phyloP scores from a whole-genome alignment of 2,329 filamentous ascomycete genomes.

The Xylariomycetidae sp. region DNA sequence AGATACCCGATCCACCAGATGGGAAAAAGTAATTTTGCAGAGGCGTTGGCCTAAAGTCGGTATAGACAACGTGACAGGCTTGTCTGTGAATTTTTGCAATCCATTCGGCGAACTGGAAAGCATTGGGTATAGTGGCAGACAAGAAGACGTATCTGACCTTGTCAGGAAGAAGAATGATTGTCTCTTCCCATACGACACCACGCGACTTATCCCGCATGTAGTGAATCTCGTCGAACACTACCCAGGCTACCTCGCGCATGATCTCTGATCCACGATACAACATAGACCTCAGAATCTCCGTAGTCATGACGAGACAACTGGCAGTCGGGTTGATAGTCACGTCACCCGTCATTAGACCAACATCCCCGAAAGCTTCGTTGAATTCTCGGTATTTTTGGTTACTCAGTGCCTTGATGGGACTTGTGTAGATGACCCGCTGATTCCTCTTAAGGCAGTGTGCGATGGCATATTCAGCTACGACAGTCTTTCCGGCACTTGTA shows the following conservation, averaged over 20 bases:
- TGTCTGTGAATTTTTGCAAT: slow-evolving; percentile 97
- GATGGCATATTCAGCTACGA: slow-evolving; percentile 96
- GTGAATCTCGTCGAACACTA: slow-evolving; percentile 97
- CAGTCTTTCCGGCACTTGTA: slow-evolving; percentile 96
- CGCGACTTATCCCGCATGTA: slow-evolving; percentile 93
- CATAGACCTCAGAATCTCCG: slow-evolving; percentile 98
- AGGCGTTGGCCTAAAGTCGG: slow-evolving; percentile 94
- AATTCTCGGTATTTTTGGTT: slow-evolving; percentile 99
- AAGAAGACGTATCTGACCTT: slow-evolving; percentile 99
- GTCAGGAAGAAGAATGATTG: slow-evolving; percentile 94
- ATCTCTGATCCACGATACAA: slow-evolving; percentile 97
- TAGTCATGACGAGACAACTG: slow-evolving; percentile 98
- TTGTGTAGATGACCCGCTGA: slow-evolving; percentile 98
- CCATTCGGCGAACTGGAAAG: slow-evolving; percentile 99
- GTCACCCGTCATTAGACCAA: slow-evolving; percentile 97
- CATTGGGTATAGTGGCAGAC: slow-evolving; percentile 96
- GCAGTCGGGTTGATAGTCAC: slow-evolving; percentile 98
- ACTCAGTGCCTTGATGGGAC: slow-evolving; percentile 96
- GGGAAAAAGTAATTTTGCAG: slow-evolving; percentile 98
- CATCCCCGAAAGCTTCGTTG: slow-evolving; percentile 89
- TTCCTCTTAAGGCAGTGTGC: slow-evolving; percentile 96
- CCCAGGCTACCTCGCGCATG: slow-evolving; percentile 98
- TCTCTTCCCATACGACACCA: slow-evolving; percentile 99
- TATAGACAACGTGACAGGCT: slow-evolving; percentile 98
- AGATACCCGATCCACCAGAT: slow-evolving; percentile 84